Evolutionary conservation across 169 alveolate species (phyloP), one percentile per base, ranked within the genome.

Genomic region (Condylostoma magnum): DNA sequence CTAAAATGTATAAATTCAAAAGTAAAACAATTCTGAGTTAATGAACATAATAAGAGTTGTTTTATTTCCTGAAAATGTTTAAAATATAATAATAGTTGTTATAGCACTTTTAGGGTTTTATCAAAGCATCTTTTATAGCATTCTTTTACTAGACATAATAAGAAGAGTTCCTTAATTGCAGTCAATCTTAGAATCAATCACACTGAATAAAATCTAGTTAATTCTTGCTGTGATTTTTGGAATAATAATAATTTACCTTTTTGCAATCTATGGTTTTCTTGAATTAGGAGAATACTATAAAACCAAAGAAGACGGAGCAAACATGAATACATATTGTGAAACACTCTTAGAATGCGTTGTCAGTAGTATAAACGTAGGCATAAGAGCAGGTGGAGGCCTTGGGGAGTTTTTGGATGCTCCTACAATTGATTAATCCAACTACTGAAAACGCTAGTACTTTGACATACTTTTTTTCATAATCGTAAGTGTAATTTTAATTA

Each of bases 341-440:
- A 55, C 84, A 6, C 52, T 85, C 34, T 58, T 76, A 38, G 80
- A 75, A 52, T 88, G 94, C 57, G 66, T 82, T 30, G 51, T 68
- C 1, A 71, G 79, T 27, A 77, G 83, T 36, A 56, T 88, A 27
- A 74, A 83, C 47, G 66, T 71, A 25, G 94, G 93, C 2, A 51
- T 90, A 0, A 77, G 95, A 82, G 75, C 83, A 55, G 92, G 92
- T 6, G 95, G 95, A 15, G 95, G 92, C 3, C 71, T 84, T 2
- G 93, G 89, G 10, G 94, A 87, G 70, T 38, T 75, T 25, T 51
- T 90, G 10, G 57, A 68, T 2, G 8, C 31, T n/a, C 77, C 86
- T 48, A 22, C 3, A 10, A 67, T 27, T 3, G 38, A 47, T 4
- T 31, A 50, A 25, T 1, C 18, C 2, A 2, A 28, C 0, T 67